Evolutionary conservation across 2,329 filamentous ascomycete genomes (phyloP), one percentile per base, ranked within the genome.

Genomic region (Pseudonectria foliicola): DNA sequence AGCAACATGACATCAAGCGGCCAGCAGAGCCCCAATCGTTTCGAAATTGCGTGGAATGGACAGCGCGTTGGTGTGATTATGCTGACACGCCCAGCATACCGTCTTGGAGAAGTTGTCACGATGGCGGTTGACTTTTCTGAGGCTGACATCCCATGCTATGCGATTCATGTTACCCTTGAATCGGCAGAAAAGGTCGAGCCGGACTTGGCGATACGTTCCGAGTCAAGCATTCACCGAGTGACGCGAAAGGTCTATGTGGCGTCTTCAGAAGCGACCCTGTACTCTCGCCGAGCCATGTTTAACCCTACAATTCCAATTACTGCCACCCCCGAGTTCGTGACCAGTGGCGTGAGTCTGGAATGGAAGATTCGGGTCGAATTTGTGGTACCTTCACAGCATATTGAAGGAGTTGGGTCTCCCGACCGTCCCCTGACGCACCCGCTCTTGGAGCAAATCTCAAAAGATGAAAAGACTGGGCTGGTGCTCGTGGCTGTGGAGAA

Each of bases 351-450:
- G 4, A 84, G 77, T 44, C 67, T 95, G 16, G 83, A 87, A 46
- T 98, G 92, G 92, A 85, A 83, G 57, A 68, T 98, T 24, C 71
- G 86, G 2, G 78, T 98, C 38, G 89, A 96, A 61, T 98, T 98
- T 61, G 88, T 95, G 16, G 90, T 90, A 6, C 81, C 85, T 6
- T 76, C 72, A 13, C 56, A 21, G 18, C 5, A 21, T 21, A 21
- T 21, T 8, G 18, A 73, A 26, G 46, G 54, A 27, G 41, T 42
- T 10, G 52, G 53, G 13, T 40, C 39, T 10, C 35, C 46, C 18
- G 41, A 50, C 28, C 42, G 44, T 10, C 46, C 42, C 23, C 41
- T 37, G 13, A 40, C 47, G 11, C 60, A 57, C 27, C 70, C 73
- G 4, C 60, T 95, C n/a, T 62, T 95, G 27, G 89, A 95, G 55